Evolutionary conservation across 805 yeast genomes (phyloP), one percentile per base, ranked within the genome.

Genomic region (Candida ortonii): DNA sequence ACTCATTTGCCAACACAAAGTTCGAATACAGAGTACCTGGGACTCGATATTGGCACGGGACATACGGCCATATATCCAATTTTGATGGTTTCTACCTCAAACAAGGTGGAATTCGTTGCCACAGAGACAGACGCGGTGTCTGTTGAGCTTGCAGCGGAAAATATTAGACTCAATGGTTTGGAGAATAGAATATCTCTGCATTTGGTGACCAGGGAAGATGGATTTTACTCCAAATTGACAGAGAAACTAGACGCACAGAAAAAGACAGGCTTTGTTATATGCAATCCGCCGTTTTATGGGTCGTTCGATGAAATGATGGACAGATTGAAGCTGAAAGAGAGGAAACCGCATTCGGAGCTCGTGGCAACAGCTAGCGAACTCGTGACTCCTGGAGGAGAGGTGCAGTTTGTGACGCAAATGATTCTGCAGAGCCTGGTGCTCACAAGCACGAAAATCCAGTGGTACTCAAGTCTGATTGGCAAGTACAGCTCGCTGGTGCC

Each of bases 271-370:
- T 62, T 71, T 37, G 55, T 64, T 5, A 59, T 74, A 49, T 73
- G 79, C 47, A 73, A 73, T 44, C 80, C 80, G 3, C 80, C 80
- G 2, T 73, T 73, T 43, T 73, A 71, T 45, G 35, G 44, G 3
- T 59, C 69, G 0, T 8, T 16, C 0, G 53, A 47, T 1, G 76
- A 70, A 27, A 39, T 68, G 46, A 33, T 39, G 4, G 23, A 29
- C 3, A 49, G 51, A 11, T 25, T 34, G 7, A 25, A 25, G 2
- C n/a, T 22, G 4, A 72, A 71, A 41, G 16, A 26, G 11, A 18
- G 8, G 3, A 18, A 28, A 2, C 46, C 40, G 5, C 22, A 12
- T 10, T 22, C 34, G 2, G 34, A 33, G 20, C 44, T 38, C 9
- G 62, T 64, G 10, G 78, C 70, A 1, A 45, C 53, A 3, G 30